Conservation (phyloP, 352 stramenopile species). For the Phytophthora pinifolia region DNA sequence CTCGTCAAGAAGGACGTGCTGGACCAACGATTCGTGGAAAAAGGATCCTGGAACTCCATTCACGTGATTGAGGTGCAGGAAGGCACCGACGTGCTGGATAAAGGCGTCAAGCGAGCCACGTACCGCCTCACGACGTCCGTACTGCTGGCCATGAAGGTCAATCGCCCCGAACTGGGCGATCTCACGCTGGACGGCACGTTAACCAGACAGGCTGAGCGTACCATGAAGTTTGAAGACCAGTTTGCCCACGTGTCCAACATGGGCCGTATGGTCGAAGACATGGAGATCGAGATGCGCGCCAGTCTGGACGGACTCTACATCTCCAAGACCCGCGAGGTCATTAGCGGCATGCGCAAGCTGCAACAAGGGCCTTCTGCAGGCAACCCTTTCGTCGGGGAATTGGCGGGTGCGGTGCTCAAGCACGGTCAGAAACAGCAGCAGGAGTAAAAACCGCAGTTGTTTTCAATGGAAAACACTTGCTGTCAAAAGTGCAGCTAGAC, state of each 20-base stretch:
- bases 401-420: conserved; percentile 71
- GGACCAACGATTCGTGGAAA: conserved; percentile 79
- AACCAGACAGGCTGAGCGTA: conserved; percentile 82
- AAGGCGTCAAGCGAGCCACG: conserved; percentile 55
- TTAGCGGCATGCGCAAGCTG: conserved; percentile 91
- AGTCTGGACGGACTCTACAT: conserved; percentile 94
- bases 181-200: conserved; percentile 91
- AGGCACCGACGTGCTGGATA: conserved; percentile 25
- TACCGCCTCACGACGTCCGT: conserved; percentile 95
- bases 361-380: conserved; percentile 56
- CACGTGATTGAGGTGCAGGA: conserved; percentile 94
- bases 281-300: conserved; percentile 94
- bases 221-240: conserved; percentile 70
- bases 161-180: conserved; percentile 73
- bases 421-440: conserved; percentile 61
- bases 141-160: conserved; percentile 90
- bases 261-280: conserved; percentile 95
- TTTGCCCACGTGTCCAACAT: conserved; percentile 93
- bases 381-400: conserved; percentile 78
- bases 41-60: conserved; percentile 93
- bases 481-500: too few relatives aligned
- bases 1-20: conserved; percentile 93
- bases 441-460: conserved; percentile 10
- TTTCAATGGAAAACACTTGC: conserved; percentile 6
- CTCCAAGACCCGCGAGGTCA: conserved; percentile 94